Base-by-base conservation (phyloP, 2,329 filamentous ascomycete genomes). In the Aspergillus candidus region DNA sequence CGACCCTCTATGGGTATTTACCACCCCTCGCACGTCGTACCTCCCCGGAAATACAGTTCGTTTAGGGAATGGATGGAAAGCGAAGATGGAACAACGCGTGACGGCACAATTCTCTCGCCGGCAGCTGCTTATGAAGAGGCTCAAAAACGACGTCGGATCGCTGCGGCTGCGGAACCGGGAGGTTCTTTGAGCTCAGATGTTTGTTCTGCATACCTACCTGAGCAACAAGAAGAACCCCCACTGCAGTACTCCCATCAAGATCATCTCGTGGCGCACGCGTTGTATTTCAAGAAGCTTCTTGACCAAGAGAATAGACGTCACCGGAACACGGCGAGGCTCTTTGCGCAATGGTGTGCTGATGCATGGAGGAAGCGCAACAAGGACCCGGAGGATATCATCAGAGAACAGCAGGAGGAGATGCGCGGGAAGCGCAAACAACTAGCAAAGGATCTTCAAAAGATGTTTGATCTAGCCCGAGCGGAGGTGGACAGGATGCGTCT, bases 161-260 rank as follows among this genome's bases (percentile, higher is more conserved):
- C 89, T 52, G 71, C 81, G 38, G 90, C 88, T 51, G 80, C 81
- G 3, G 75, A 86, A 56, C 79, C 82, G 4, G 90, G 89, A 12
- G 88, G 88, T 2, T 63, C 89, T 4, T 73, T 96, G 22, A 88
- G 84, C 40, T 71, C 76, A 42, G 80, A 82, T 47, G 75, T 77
- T 47, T 91, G 86, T 60, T 83, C 82, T 2, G 70, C 84, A 17
- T 93, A 86, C 55, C 75, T 82, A 13, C 86, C 86, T 0, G 86
- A 93, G 50, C 73, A 80, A 11, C 76, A 77, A 47, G 82, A 87
- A 44, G 86, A 94, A 56, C 86, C 86, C 0, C 78, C 81, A 0
- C 76, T 78, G 41, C 88, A 93, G 58, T 97, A 88, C 73, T 82
- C 85, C n/a, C 89, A 94, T 54, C 78, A 81, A 59, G 90, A 97